Base-by-base conservation (phyloP, 164 flowering plant species). In the Macadamia tetraphylla region DNA sequence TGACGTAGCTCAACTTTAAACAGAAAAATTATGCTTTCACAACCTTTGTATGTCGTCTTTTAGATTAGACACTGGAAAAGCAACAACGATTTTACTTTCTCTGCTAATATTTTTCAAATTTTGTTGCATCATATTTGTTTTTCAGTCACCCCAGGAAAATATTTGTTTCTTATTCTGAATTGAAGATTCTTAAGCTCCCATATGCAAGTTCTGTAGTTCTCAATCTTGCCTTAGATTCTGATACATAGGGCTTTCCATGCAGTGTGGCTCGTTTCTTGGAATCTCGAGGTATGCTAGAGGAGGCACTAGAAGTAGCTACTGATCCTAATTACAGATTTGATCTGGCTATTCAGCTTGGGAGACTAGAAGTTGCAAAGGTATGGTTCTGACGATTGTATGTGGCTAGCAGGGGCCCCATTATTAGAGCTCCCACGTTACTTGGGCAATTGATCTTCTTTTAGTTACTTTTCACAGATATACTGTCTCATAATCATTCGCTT, bases 301-400 rank as follows among this genome's bases (percentile, higher is more conserved):
- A 53, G 3, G 57, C 57, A 53, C 57, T 53, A 17, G 57, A 53
- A 11, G 57, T 53, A 53, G 57, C 57, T 53, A 53, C 57, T 5
- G 57, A 53, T 14, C 57, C 57, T 53, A 53, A 53, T 53, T 53
- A 53, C 57, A 53, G 57, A 53, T 53, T 53, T 53, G 57, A 53
- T 53, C 17, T 53, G 57, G 57, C 57, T 2, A 53, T 53, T 1
- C 57, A 53, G 57, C 57, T 53, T 53, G 57, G 57, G 57, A 53
- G 18, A 53, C 57, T 53, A 53, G 57, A 53, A 12, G 57, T 53
- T 53, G 57, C 57, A 53, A 53, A 53, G 57, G 57, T 53, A 53
- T 14, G 23, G 6, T 53, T 17, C 15, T 14, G 17, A 12, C 14
- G 18, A 53, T 53, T 17, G 13, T 53, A 53, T 53, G 17, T 17